phyloP scores from a whole-genome alignment of 371 early-diverging fungal species.

The Mortierella sp. region DNA sequence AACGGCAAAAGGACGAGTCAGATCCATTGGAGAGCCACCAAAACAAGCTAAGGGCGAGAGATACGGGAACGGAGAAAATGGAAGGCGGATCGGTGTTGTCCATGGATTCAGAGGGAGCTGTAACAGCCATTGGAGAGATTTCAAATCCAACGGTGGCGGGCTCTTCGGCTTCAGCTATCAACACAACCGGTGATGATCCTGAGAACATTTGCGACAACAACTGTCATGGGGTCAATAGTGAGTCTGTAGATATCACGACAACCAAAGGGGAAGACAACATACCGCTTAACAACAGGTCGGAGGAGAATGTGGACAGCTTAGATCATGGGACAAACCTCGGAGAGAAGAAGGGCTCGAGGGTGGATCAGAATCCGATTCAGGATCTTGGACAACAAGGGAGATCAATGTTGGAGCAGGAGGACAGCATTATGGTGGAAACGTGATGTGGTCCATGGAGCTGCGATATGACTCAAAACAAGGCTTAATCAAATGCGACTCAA shows the following conservation, averaged over 20 bases:
- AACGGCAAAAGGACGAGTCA: neutral
- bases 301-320: neutral
- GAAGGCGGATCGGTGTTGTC: neutral
- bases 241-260: no score
- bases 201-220: neutral
- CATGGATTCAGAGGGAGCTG: constrained; percentile 12
- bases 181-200: neutral
- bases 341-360: neutral
- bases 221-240: neutral
- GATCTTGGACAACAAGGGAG: neutral
- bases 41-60: neutral
- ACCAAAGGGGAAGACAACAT: neutral
- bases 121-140: constrained; percentile 22
- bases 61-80: neutral
- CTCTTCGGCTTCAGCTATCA: neutral
- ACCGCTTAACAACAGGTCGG: neutral
- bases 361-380: neutral
- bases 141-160: neutral
- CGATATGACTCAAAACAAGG: no score
- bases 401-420: neutral
- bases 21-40: neutral
- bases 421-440: constrained; percentile 14
- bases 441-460: neutral
- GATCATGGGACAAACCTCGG: neutral
- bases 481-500: no score